A percentile compares a stretch with the other conserved stretches of the same genome.
These are phyloP conservation scores for Lichtheimia hyalospora DNA, from an alignment of 371 early-diverging fungal genomes.

Conservation along the genomic window DNA sequence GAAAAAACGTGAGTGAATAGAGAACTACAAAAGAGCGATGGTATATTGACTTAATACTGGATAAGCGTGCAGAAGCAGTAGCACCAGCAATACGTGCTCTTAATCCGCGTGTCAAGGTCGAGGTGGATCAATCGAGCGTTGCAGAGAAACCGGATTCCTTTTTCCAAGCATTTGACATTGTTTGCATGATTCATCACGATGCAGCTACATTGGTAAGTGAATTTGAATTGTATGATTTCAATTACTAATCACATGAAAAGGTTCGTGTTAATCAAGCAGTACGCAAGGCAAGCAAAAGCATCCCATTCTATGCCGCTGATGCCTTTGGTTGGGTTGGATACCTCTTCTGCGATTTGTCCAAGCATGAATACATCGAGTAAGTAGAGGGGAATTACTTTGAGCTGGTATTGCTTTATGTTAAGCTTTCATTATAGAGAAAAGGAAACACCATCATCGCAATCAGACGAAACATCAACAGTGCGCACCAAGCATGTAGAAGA, in stretches of 20 bases:
- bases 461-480: not conserved
- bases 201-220: conserved; percentile 29
- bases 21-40: not conserved
- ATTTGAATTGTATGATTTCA: not conserved
- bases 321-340: conserved; percentile 80
- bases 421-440: too few relatives aligned
- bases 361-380: conserved; percentile 73
- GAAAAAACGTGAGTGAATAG: conserved; percentile 61
- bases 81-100: conserved; percentile 56
- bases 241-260: not conserved
- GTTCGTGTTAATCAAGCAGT: conserved; percentile 57
- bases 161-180: conserved; percentile 66
- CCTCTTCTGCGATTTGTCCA: conserved; percentile 77
- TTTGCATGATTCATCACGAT: conserved; percentile 58
- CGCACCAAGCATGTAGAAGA: conserved; percentile 33
- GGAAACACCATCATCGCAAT: not conserved
- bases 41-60: too few relatives aligned
- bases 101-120: conserved; percentile 76
- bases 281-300: conserved; percentile 36
- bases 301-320: conserved; percentile 67
- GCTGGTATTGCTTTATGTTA: too few relatives aligned
- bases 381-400: not conserved
- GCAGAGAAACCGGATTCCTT: conserved; percentile 43
- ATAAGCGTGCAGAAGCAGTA: conserved; percentile 62
- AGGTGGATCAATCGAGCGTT: conserved; percentile 52